Conservation (phyloP, 257 asterid species). For the Rhazya stricta region DNA sequence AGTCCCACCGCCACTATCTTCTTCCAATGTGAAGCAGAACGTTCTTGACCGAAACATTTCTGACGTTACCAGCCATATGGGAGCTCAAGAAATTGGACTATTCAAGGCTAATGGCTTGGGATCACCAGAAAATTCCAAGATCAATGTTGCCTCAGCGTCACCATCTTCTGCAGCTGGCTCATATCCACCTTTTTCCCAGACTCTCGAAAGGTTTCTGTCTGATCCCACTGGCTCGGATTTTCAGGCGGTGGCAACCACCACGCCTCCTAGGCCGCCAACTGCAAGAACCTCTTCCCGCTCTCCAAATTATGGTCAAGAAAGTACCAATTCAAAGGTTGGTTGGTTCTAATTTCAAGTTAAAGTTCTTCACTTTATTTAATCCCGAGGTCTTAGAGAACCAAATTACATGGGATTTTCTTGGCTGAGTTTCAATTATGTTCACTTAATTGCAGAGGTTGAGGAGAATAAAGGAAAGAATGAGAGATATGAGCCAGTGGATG, state of each 20-base stretch:
- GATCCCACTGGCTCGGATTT: slow-evolving; percentile 23
- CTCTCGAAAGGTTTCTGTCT: slow-evolving; percentile 25
- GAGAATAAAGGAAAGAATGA: slow-evolving; percentile 34
- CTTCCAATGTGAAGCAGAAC: not conserved
- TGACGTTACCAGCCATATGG: slow-evolving; percentile 25
- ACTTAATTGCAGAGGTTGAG: slow-evolving; percentile 36
- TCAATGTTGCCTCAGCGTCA: not conserved
- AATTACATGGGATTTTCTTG: too few relatives aligned
- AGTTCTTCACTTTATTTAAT: too few relatives aligned
- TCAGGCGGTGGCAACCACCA: slow-evolving; percentile 12
- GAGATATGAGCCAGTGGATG: slow-evolving; percentile 40
- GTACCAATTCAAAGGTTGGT: slow-evolving; percentile 35
- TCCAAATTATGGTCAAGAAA: slow-evolving; percentile 24
- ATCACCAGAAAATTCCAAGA: slow-evolving; percentile 14
- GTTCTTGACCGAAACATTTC: slow-evolving; percentile 41
- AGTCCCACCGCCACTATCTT: slow-evolving; percentile 8
- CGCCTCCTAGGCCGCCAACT: slow-evolving; percentile 29
- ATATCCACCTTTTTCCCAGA: slow-evolving; percentile 1
- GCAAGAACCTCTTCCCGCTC: slow-evolving; percentile 20
- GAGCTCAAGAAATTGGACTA: not conserved
- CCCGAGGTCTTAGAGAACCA: too few relatives aligned
- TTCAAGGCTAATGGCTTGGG: not conserved
- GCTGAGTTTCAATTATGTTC: not conserved
- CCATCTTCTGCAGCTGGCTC: not conserved
- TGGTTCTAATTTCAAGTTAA: not conserved